These are phyloP conservation scores for Hevea brasiliensis DNA, from an alignment of 345 rosid species.

Conservation along the genomic window DNA sequence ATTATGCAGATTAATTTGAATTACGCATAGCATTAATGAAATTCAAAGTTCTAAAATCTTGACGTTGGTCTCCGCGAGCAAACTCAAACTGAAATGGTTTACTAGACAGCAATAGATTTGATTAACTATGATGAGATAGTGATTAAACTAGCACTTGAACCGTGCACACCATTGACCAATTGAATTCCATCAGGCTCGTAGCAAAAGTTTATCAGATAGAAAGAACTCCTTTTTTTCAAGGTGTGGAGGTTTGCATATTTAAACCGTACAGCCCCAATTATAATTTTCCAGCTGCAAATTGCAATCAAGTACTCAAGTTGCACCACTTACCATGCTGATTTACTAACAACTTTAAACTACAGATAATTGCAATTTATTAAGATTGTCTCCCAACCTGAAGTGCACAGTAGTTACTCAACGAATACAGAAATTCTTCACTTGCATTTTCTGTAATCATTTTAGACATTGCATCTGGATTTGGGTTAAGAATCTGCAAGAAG, in stretches of 20 bases:
- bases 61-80: not conserved
- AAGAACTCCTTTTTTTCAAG: not conserved
- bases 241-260: not conserved
- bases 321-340: conserved; percentile 7
- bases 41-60: not conserved
- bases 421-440: conserved; percentile 86
- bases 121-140: not conserved
- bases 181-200: not conserved
- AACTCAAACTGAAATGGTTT: not conserved
- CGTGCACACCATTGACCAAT: not conserved
- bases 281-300: not conserved
- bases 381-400: conserved; percentile 65
- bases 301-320: not conserved
- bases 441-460: conserved; percentile 94
- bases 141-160: not conserved
- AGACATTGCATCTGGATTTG: conserved; percentile 98
- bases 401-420: conserved; percentile 94
- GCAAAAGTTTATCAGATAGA: not conserved
- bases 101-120: not conserved
- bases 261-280: not conserved
- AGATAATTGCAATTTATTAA: not conserved
- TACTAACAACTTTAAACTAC: conserved; percentile 1
- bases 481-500: conserved; percentile 81
- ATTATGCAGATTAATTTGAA: not conserved
- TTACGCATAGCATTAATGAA: not conserved